phyloP scores from a whole-genome alignment of 225 moss, liverwort and hornwort species.

The Neckera pumila region DNA sequence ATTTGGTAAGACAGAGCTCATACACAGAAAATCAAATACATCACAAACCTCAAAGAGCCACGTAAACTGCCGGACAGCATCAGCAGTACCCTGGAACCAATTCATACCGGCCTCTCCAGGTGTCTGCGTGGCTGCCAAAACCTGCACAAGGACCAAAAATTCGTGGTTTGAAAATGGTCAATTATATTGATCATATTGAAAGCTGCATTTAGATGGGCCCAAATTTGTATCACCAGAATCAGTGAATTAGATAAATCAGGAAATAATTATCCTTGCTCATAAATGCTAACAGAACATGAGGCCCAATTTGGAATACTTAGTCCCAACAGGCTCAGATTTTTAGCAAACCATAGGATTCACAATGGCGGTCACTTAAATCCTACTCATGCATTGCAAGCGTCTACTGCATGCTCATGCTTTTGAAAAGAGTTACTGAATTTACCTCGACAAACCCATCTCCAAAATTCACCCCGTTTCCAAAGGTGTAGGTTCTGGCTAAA shows the following conservation, averaged over 20 bases:
- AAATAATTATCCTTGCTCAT: neutral
- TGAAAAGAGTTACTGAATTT: neutral
- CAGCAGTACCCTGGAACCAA: conserved; percentile 96
- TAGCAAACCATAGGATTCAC: neutral
- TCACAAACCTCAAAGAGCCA: conserved; percentile 88
- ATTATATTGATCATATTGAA: neutral
- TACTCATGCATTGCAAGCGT: neutral
- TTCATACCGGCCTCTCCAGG: conserved; percentile 83
- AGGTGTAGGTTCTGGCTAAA: conserved; percentile 41
- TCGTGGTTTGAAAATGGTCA: neutral
- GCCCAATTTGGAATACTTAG: neutral
- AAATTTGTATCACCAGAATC: neutral
- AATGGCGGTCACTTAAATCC: neutral
- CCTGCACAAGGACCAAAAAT: neutral
- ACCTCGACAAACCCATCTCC: conserved; percentile 51
- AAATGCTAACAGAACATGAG: neutral
- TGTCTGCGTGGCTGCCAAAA: conserved; percentile 89
- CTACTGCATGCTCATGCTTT: neutral
- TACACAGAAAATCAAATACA: neutral
- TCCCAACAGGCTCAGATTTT: neutral
- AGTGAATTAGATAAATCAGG: neutral
- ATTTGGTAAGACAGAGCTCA: neutral
- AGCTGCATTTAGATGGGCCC: too few species aligned
- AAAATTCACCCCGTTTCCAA: conserved; percentile 40
- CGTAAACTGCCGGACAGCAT: conserved; percentile 91